Base-by-base conservation (phyloP, 2,329 filamentous ascomycete genomes). In the Penicillium sp. region DNA sequence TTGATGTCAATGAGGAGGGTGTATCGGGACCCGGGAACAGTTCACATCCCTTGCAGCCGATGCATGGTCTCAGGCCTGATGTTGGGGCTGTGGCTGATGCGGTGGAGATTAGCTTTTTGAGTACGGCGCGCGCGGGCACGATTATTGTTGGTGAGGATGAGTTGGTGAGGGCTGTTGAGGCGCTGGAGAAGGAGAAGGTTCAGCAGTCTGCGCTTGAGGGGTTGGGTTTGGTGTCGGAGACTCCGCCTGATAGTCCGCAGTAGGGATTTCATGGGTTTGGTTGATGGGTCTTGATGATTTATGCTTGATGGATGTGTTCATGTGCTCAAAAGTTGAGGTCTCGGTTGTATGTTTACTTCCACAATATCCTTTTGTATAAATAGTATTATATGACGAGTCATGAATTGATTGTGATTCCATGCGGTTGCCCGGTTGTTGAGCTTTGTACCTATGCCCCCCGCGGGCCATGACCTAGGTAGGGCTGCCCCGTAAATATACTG, bases 21-120 rank as follows among this genome's bases (percentile, higher is more conserved):
- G 45, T 14, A 18, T 50, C 25, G 43, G 1, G 31, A 1, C 33
- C 22, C 22, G 22, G 22, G 22, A 25, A 38, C 55, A 36, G 46
- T 4, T 18, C 33, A n/a, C 28, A 14, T 5, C 13, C 31, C 14
- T 37, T 38, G 25, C 10, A 13, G 1, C 8, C 34, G 10, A 31
- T 25, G 4, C 47, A 49, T 22, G 37, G 46, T 40, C 47, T 49
- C 3, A 52, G 50, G 25, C 53, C 39, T 7, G 61, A 67, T 58
- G 37, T 64, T n/a, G 63, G 65, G 42, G 22, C 53, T 10, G 59
- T 55, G 18, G 66, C 54, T 46, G 66, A 70, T 50, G 71, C 65
- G 1, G 81, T 89, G 0, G 90, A 96, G 67, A 84, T 97, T 71
- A 92, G 87, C 50, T 97, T 96, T 68, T 75, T 97, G 54, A 93